Conservation (phyloP, 345 rosid species). For the Eucalyptus tenuipes region DNA sequence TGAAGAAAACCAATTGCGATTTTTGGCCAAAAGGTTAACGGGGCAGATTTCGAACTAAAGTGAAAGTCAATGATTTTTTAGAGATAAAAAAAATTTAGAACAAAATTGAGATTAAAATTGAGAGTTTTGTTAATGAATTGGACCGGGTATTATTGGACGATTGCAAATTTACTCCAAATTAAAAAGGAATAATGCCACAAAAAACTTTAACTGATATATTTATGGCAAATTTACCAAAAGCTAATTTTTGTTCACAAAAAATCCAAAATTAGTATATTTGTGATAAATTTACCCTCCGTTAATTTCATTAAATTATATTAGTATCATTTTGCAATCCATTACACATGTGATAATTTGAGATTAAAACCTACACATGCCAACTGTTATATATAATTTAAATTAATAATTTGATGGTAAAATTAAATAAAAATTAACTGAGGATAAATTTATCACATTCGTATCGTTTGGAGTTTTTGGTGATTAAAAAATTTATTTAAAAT, state of each 20-base stretch:
- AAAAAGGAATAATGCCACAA: accelerated
- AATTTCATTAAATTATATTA: too few species aligned
- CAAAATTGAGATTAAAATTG: too few species aligned
- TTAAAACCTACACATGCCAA: too few species aligned
- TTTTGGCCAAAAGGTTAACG: background rate
- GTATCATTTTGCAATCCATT: too few species aligned
- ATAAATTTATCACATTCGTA: accelerated
- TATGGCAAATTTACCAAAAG: accelerated
- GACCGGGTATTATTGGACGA: background rate
- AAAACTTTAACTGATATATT: accelerated
- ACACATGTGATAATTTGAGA: background rate
- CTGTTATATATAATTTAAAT: accelerated
- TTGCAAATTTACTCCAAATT: background rate
- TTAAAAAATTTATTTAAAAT: too few species aligned
- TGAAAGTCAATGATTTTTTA: background rate
- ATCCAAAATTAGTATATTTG: accelerated
- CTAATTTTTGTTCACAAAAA: too few species aligned
- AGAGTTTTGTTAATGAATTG: background rate
- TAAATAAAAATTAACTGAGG: accelerated
- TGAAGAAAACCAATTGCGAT: background rate
- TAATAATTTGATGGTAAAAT: accelerated
- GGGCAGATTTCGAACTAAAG: accelerated
- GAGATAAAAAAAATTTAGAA: too few species aligned
- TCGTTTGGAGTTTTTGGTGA: accelerated
- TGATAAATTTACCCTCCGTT: accelerated